Conservation (phyloP, 1,139 yeast species). For the Geotrichum klebahnii region DNA sequence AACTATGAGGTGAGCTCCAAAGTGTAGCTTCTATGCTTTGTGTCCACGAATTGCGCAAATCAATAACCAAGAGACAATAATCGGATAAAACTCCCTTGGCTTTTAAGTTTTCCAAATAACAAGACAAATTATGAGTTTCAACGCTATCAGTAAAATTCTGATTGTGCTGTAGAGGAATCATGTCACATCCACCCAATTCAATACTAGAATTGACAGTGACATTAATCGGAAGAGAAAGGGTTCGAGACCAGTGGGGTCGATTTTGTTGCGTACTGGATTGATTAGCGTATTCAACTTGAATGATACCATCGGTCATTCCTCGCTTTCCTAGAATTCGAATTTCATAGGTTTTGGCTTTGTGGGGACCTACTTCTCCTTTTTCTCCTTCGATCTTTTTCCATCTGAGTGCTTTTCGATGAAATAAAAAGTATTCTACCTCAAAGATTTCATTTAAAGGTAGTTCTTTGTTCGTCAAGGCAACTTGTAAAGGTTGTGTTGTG, state of each 20-base stretch:
- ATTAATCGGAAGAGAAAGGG: conserved; percentile 58
- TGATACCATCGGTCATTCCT: conserved; percentile 62
- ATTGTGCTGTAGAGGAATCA: conserved; percentile 46
- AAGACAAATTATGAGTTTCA: conserved; percentile 16
- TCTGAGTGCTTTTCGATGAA: conserved; percentile 55
- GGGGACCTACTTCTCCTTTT: conserved; percentile 28
- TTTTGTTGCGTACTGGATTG: neutral
- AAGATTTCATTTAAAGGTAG: conserved; percentile 60
- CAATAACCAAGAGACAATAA: conserved; percentile 62
- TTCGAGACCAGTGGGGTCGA: conserved; percentile 46
- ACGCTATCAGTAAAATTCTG: conserved; percentile 21
- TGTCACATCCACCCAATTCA: conserved; percentile 70
- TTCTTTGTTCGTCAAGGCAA: conserved; percentile 44
- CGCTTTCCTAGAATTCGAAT: conserved; percentile 68
- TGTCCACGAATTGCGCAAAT: conserved; percentile 66
- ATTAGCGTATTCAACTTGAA: conserved; percentile 63
- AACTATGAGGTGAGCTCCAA: conserved; percentile 38
- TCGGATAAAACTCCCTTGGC: conserved; percentile 41
- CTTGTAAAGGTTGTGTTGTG: conserved; percentile 59
- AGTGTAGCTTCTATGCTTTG: conserved; percentile 39
- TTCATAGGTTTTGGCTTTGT: conserved; percentile 41
- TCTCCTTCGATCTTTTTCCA: conserved; percentile 26
- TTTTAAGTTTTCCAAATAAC: conserved; percentile 23
- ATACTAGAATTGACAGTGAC: conserved; percentile 67
- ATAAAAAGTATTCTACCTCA: conserved; percentile 68